phyloP scores from a whole-genome alignment of 139 green algal genomes.

The Picochlorum sp. region DNA sequence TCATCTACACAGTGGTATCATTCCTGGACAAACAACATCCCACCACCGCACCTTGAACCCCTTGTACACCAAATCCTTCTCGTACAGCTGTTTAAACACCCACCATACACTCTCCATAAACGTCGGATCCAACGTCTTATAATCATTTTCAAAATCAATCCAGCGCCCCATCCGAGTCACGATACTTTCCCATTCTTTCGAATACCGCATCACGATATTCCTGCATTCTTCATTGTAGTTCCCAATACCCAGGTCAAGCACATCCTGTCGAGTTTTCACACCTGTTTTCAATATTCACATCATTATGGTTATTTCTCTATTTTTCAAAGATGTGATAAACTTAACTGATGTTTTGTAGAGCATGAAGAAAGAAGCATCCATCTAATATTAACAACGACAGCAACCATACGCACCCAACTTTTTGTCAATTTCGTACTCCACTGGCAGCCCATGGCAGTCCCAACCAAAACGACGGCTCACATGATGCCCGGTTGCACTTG shows the following conservation, averaged over 20 bases:
- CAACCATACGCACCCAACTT: constrained; percentile 62
- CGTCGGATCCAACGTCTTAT: constrained; percentile 93
- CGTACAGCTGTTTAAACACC: constrained; percentile 91
- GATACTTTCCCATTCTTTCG: constrained; percentile 88
- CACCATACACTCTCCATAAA: constrained; percentile 99
- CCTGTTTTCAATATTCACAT: too few relatives aligned
- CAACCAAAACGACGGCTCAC: constrained; percentile 85
- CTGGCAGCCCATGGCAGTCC: constrained; percentile 98
- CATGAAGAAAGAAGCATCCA: not conserved
- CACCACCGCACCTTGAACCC: constrained; percentile 82
- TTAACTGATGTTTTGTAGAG: too few relatives aligned
- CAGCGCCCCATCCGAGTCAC: constrained; percentile 89
- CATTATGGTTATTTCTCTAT: not conserved
- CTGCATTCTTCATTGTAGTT: constrained; percentile 99
- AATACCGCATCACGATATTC: constrained; percentile 96
- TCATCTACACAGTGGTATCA: not conserved
- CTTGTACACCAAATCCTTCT: constrained; percentile 93
- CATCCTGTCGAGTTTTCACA: constrained; percentile 77
- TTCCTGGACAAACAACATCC: not conserved
- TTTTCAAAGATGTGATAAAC: too few relatives aligned
- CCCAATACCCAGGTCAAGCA: constrained; percentile 89
- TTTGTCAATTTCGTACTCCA: constrained; percentile 99
- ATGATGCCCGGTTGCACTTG: constrained; percentile 74
- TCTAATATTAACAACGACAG: not conserved
- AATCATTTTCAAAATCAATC: constrained; percentile 99